Percentiles rank a stretch among this genome's conserved stretches.
phyloP scores from a whole-genome alignment of 225 moss, liverwort and hornwort species.

The Sphagnum tenellum region DNA sequence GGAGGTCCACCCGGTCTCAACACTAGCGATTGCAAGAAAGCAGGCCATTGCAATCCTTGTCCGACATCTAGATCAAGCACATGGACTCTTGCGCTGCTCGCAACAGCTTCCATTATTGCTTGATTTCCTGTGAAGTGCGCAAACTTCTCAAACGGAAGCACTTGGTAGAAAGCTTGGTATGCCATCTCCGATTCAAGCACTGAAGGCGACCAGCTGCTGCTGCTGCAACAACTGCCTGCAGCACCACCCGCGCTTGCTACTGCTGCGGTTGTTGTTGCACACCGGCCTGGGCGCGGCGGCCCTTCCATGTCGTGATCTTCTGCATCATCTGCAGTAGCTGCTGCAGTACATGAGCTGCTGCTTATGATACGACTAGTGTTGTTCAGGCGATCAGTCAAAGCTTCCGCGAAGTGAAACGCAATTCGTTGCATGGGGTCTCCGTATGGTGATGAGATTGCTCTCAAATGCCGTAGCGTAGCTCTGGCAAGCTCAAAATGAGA shows the following conservation, averaged over 20 bases:
- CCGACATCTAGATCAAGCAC: slow-evolving; percentile 35
- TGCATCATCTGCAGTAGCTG: slow-evolving; percentile 15
- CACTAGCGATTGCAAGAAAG: slow-evolving; percentile 33
- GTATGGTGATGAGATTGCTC: slow-evolving; percentile 47
- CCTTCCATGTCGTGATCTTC: too few relatives aligned
- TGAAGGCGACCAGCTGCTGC: neutral
- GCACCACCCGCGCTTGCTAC: too few relatives aligned
- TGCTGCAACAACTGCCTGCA: too few relatives aligned
- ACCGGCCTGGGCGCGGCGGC: too few relatives aligned
- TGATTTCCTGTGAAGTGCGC: slow-evolving; percentile 37
- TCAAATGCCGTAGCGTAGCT: slow-evolving; percentile 51
- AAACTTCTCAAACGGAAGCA: slow-evolving; percentile 32
- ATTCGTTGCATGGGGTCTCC: slow-evolving; percentile 90
- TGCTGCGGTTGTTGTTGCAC: too few relatives aligned
- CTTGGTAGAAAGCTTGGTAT: slow-evolving; percentile 14
- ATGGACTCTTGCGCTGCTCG: slow-evolving; percentile 28
- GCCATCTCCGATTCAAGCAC: neutral
- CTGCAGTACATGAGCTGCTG: slow-evolving; percentile 12
- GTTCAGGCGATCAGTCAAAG: slow-evolving; percentile 31
- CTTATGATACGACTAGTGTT: neutral
- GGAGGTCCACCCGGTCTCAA: slow-evolving; percentile 28
- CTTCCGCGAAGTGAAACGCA: slow-evolving; percentile 73
- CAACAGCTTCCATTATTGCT: slow-evolving; percentile 35
- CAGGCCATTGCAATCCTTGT: slow-evolving; percentile 38
- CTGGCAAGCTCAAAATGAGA: slow-evolving; percentile 44